A percentile compares a stretch with the other conserved stretches of the same genome.
Evolutionary conservation across 2,329 filamentous ascomycete genomes (phyloP).

Genomic region (Aspergillus viridinutans): DNA sequence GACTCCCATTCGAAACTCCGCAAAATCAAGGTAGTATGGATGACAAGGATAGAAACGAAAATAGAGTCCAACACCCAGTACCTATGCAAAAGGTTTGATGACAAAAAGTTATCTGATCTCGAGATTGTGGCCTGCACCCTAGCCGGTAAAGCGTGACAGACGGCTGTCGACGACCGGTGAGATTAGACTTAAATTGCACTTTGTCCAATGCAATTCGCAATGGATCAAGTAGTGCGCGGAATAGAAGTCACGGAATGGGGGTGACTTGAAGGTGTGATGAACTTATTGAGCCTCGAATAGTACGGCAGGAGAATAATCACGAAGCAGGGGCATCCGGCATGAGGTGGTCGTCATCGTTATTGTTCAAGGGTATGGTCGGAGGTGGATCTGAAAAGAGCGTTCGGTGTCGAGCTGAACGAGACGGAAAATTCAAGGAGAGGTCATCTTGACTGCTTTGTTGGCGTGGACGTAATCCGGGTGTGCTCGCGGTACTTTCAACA

Average conservation of each 20-base stretch:
- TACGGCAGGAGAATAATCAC: constrained; percentile 2
- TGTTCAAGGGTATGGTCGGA: constrained; percentile 20
- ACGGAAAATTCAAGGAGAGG: background rate
- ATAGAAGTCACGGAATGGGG: background rate
- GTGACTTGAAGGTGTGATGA: constrained; percentile 9
- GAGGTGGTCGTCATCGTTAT: constrained; percentile 26
- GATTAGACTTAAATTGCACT: background rate
- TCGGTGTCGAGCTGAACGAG: constrained; percentile 14
- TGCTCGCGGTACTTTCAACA: constrained; percentile 32
- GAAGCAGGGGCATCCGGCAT: constrained; percentile 32
- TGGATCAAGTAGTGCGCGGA: background rate
- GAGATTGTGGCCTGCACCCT: background rate
- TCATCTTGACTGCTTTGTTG: constrained; percentile 13
- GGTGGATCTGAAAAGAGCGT: constrained; percentile 31
- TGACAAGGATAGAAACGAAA: background rate
- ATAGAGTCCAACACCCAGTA: background rate
- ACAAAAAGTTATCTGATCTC: background rate
- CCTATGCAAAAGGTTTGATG: background rate
- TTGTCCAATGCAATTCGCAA: background rate
- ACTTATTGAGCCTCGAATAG: constrained; percentile 7
- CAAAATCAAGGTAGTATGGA: background rate
- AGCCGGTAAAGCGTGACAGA: background rate
- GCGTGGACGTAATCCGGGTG: constrained; percentile 23
- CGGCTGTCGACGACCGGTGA: too few relatives aligned
- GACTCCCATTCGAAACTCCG: background rate